Conservation (phyloP, 768 basidiomycete species). For the Serpula lacrymans region DNA sequence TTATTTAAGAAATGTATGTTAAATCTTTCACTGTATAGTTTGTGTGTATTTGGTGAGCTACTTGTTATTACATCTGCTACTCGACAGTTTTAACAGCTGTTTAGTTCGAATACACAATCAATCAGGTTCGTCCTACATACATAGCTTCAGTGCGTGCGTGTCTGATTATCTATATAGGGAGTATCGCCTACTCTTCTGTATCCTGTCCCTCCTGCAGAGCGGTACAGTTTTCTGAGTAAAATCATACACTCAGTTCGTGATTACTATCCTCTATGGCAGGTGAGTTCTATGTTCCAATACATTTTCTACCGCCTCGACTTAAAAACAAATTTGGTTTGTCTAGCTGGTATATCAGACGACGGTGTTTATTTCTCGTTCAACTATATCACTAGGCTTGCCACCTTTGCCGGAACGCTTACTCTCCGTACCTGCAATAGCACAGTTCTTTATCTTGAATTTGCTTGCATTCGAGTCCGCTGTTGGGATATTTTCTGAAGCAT, state of each 20-base stretch:
- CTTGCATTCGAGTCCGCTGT: conserved; percentile 66
- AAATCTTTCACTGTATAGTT: conserved; percentile 30
- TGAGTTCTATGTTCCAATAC: conserved; percentile 28
- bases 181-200: conserved; percentile 89
- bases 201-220: conserved; percentile 65
- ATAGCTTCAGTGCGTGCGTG: not conserved
- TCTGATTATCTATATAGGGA: no score
- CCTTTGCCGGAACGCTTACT: conserved; percentile 70
- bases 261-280: conserved; percentile 96
- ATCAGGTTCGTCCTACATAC: conserved; percentile 51
- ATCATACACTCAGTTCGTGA: conserved; percentile 85
- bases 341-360: conserved; percentile 86
- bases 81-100: conserved; percentile 23
- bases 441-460: conserved; percentile 58
- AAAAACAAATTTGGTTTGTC: not conserved
- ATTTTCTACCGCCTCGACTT: conserved; percentile 4
- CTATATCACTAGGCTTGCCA: conserved; percentile 81
- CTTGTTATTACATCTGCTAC: not conserved
- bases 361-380: conserved; percentile 91
- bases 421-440: conserved; percentile 71
- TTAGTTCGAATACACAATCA: conserved; percentile 91
- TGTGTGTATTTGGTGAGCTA: conserved; percentile 58
- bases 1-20: not conserved
- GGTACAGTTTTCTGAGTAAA: conserved; percentile 61
- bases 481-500: conserved; percentile 54